Evolutionary conservation across 768 basidiomycete genomes (phyloP), one percentile per base, ranked within the genome.

Genomic region (Harrya chromipes): DNA sequence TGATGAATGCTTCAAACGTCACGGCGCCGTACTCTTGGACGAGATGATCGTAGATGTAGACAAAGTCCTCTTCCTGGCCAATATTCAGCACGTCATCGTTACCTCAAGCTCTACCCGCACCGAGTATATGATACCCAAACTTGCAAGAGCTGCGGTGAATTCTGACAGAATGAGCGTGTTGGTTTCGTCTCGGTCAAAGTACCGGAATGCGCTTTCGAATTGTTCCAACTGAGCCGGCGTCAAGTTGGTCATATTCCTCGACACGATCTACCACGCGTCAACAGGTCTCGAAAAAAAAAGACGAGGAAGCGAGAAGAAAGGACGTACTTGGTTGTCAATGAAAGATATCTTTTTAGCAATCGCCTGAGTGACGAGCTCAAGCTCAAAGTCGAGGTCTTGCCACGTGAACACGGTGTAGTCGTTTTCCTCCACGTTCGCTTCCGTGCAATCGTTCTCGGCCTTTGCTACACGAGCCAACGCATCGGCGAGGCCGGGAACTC

Each of bases 191-290:
- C 83, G 83, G 69, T 97, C 95, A 61, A 99, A 99, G 71, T 97
- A 94, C 44, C 94, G 83, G 83, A 99, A 98, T 1, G 94, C 95
- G 64, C 86, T 83, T 68, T 98, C 95, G 57, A 97, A 95, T 63
- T 97, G 94, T 64, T 98, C 95, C 20, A 98, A 76, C 63, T 94
- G 92, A 13, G 92, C 94, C 0, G 97, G 94, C 0, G 95, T 95
- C 54, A 99, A 70, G 64, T 97, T 97, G 21, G 92, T 89, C 81
- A 91, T 85, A 59, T 90, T 92, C 39, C 92, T 80, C 12, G 97
- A 94, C 1, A 97, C 89, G 59, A 97, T 90, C 92, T 98, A 57
- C 29, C 20, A 23, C 24, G 16, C 26, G 35, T 65, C 49, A 60
- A 55, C 43, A 19, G 41, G 16, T 6, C 17, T 50, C 21, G 10